Percentiles rank a stretch among this genome's conserved stretches.
phyloP scores from a whole-genome alignment of 2,329 filamentous ascomycete species.

The Phyllosticta paracitricarpa region DNA sequence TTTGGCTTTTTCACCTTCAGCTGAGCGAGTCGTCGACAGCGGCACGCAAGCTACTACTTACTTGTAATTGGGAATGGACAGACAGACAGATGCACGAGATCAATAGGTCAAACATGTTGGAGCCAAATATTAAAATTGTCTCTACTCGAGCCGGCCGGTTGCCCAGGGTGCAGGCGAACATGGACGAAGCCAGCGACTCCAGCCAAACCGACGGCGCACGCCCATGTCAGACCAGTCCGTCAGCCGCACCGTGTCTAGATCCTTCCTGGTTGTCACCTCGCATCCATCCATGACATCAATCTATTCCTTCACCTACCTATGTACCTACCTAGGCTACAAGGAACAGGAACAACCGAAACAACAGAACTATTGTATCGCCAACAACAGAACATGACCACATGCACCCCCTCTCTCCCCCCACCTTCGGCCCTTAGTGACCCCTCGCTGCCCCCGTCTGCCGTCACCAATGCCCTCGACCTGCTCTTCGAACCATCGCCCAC shows the following conservation, averaged over 20 bases:
- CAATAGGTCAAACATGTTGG: too few relatives aligned
- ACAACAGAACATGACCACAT: neutral
- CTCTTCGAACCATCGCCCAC: slow-evolving; percentile 76
- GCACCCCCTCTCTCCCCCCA: neutral
- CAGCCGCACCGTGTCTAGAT: too few relatives aligned
- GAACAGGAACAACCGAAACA: too few relatives aligned
- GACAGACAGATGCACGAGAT: too few relatives aligned
- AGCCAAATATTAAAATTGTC: neutral
- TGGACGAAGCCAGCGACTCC: neutral
- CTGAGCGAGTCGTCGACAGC: neutral
- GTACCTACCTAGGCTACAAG: too few relatives aligned
- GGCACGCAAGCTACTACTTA: too few relatives aligned
- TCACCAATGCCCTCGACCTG: slow-evolving; percentile 54
- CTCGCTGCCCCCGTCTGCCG: slow-evolving; percentile 44
- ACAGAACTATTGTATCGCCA: neutral
- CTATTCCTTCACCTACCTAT: too few relatives aligned
- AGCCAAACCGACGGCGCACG: neutral
- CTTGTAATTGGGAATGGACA: too few relatives aligned
- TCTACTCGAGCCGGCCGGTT: neutral
- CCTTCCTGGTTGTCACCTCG: too few relatives aligned
- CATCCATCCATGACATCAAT: too few relatives aligned
- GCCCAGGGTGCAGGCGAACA: neutral
- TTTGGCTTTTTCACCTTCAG: neutral
- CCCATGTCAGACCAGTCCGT: neutral
- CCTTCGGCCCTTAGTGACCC: slow-evolving; percentile 39